Evolutionary conservation across 192 early-diverging fungal genomes (phyloP), one percentile per base, ranked within the genome.

Genomic region (Podila minutissima): DNA sequence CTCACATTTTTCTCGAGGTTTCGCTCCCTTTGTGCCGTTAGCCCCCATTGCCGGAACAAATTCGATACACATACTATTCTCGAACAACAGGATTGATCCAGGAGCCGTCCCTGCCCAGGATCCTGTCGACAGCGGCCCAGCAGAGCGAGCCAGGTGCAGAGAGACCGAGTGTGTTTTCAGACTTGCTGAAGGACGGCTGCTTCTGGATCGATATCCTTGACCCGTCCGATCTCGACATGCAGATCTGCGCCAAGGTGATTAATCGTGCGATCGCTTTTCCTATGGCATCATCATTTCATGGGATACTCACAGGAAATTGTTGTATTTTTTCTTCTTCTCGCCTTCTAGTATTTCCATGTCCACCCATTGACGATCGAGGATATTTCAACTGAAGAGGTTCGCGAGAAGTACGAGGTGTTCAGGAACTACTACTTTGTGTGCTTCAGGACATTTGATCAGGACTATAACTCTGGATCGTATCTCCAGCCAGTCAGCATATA

Each of bases 361-460:
- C 94, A 96, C 82, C 93, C 94, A 17, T 83, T 95, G 35, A 94
- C 93, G 2, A 71, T 88, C 22, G 96, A 99, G 86, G 98, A 99
- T 72, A 98, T 99, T 61, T 76, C 87, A 41, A 93, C 90, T 22
- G 91, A 95, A 37, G 94, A 96, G 66, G 89, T 91, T n/a, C 88
- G 97, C 19, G 98, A 99, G 85, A 98, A 98, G 72, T 95, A 95
- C 65, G 97, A 99, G 82, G 82, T 91, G 4, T 97, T 94, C 68
- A 75, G 86, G 19, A 88, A 94, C 64, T 99, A 99, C 83, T 95
- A 94, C 70, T 98, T 98, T 86, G 91, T 98, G 26, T 92, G 93
- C 70, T 96, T 97, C 74, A 87, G 95, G 38, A 89, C 88, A 15
- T 93, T 94, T 75, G 89, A 93, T 74, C 82, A 83, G 63, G 90